phyloP scores from a whole-genome alignment of 495 filamentous ascomycete genomes.

The Cercophora scortea region DNA sequence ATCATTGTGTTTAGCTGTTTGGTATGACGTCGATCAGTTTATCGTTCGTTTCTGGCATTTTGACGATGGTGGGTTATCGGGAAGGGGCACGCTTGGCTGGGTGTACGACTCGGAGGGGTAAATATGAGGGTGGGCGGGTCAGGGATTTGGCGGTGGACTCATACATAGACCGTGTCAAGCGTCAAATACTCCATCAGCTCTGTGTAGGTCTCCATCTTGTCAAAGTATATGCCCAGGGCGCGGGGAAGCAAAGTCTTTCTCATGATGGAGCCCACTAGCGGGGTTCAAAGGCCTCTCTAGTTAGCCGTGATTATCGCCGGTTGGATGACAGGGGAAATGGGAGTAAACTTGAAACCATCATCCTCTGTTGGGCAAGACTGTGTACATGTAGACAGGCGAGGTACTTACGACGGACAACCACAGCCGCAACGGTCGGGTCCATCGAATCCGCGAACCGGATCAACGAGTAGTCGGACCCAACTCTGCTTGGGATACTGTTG shows the following conservation, averaged over 20 bases:
- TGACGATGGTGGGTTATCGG: too few relatives aligned
- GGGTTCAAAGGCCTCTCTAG: neutral
- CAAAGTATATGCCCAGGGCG: slow-evolving; percentile 29
- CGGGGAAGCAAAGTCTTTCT: slow-evolving; percentile 31
- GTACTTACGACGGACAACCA: slow-evolving; percentile 1
- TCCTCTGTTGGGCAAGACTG: too few relatives aligned
- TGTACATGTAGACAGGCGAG: neutral
- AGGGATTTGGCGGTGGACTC: too few relatives aligned
- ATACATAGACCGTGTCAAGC: too few relatives aligned
- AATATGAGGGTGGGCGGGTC: too few relatives aligned
- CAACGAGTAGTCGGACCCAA: neutral
- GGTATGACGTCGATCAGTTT: too few relatives aligned
- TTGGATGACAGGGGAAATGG: neutral
- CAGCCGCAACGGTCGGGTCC: neutral
- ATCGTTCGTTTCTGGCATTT: too few relatives aligned
- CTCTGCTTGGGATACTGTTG: neutral
- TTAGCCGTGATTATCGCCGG: too few relatives aligned
- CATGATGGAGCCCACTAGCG: slow-evolving; percentile 33
- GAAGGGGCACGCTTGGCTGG: too few relatives aligned
- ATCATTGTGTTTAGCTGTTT: slow-evolving; percentile 29
- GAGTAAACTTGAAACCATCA: too few relatives aligned
- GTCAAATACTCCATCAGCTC: too few relatives aligned
- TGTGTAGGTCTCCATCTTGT: neutral
- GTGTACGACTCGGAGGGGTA: too few relatives aligned
- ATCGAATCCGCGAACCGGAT: neutral